Evolutionary conservation across 805 yeast species (phyloP), one percentile per base, ranked within the genome.

Genomic region (Hanseniaspora meyeri): DNA sequence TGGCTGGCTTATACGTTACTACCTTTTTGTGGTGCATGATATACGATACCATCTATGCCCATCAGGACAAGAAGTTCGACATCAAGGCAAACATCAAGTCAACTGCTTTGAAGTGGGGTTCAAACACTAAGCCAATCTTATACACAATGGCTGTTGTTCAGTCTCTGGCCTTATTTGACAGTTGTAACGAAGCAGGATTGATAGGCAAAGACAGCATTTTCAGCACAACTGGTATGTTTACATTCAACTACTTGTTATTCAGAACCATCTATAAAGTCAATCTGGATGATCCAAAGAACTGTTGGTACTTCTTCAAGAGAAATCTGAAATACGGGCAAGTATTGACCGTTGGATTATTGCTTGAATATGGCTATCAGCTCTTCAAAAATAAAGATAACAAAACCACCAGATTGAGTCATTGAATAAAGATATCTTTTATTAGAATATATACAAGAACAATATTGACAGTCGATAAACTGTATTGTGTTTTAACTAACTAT

Each of bases 41-140:
- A 53, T 93, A 93, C 70, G 99, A 93, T 68, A 88, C 98, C 1
- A 80, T 93, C 42, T 93, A 93, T 68, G 99, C 98, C 0, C 99
- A 93, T 67, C 99, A 93, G 71, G 99, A 93, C 70, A 93, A 93
- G 71, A 71, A 68, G 53, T 93, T 84, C 64, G 99, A 93, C 70
- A 72, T 87, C 54, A 75, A 78, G 58, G 97, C 95, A 0, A 98
- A 98, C 20, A 85, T 93, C 62, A 89, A 89, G 68, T 87, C 96
- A 1, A 89, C 97, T 0, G 99, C 99, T 8, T 76, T 93, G 62
- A 90, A 86, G 2, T 95, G 98, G 98, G 95, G 95, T 9, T 78
- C 77, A 24, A 76, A 79, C 36, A 79, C 96, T 0, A 89, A 85
- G 66, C 76, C 80, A 11, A 79, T 89, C 43, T 74, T 86, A 63